Evolutionary conservation across 192 early-diverging fungal species (phyloP).

Genomic region (Glomus cerebriforme): DNA sequence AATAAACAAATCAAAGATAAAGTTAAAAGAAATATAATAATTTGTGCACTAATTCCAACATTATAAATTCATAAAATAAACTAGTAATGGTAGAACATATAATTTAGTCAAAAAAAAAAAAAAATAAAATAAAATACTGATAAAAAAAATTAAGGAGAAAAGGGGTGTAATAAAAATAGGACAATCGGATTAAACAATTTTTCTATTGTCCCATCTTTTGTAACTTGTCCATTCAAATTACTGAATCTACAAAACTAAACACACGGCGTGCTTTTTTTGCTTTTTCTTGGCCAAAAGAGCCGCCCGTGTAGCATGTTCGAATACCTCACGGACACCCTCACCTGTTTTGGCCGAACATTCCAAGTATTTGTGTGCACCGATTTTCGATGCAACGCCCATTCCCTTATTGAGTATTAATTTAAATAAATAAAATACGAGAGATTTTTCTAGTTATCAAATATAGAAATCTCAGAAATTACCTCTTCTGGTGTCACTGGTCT

Average conservation of each 20-base stretch:
- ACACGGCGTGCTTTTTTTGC: constrained; percentile 15
- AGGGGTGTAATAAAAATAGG: too few species aligned
- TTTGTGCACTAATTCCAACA: too few species aligned
- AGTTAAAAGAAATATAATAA: too few species aligned
- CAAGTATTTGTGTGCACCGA: constrained; percentile 80
- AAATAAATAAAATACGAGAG: not conserved
- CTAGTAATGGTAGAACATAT: too few species aligned
- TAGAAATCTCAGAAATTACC: constrained; percentile 40
- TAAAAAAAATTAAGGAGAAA: too few species aligned
- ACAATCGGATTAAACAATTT: not conserved
- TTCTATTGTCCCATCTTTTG: not conserved
- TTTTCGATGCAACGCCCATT: constrained; percentile 66
- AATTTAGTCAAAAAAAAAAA: too few species aligned
- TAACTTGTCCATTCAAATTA: not conserved
- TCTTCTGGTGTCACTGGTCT: constrained; percentile 74
- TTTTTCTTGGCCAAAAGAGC: constrained; percentile 54
- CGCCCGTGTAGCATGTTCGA: constrained; percentile 84
- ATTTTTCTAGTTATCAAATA: not conserved
- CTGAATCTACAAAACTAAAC: not conserved
- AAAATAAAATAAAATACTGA: too few species aligned
- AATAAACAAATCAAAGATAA: too few species aligned
- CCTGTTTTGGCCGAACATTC: constrained; percentile 84
- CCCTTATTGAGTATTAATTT: constrained; percentile 52
- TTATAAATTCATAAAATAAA: too few species aligned
- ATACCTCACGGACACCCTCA: constrained; percentile 82